Evolutionary conservation across 192 early-diverging fungal genomes (phyloP).

Genomic region (Mortierella antarctica): DNA sequence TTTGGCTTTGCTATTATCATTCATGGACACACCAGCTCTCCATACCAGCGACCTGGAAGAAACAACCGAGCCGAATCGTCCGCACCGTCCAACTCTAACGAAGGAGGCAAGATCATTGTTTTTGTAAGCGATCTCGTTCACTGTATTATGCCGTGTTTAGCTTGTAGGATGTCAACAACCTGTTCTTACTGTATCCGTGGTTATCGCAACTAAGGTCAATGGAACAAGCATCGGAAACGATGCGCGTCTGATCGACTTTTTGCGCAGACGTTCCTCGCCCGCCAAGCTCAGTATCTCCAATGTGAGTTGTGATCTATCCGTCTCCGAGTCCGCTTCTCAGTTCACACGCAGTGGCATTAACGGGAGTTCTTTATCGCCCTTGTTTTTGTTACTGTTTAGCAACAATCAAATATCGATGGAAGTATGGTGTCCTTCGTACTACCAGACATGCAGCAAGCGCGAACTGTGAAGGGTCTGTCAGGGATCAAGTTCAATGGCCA

Average conservation of each 20-base stretch:
- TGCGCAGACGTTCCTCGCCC: too few species aligned
- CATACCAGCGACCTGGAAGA: slow-evolving; percentile 20
- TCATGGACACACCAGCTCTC: not conserved
- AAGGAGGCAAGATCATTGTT: slow-evolving; percentile 3
- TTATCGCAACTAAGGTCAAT: too few species aligned
- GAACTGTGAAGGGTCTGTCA: not conserved
- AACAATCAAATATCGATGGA: slow-evolving; percentile 2
- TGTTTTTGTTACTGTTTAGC: not conserved
- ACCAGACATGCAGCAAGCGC: slow-evolving; percentile 1
- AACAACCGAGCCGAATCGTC: not conserved
- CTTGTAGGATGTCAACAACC: too few species aligned
- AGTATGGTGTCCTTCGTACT: not conserved
- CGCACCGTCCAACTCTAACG: not conserved
- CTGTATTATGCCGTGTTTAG: too few species aligned
- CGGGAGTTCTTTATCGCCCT: too few species aligned
- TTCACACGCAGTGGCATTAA: too few species aligned
- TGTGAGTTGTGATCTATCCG: too few species aligned
- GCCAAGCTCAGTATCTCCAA: too few species aligned
- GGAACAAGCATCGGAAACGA: too few species aligned
- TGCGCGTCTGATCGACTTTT: too few species aligned
- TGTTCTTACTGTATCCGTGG: too few species aligned
- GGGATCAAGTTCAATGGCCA: slow-evolving; percentile 5
- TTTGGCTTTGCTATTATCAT: not conserved
- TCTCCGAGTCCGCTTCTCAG: too few species aligned
- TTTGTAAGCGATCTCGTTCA: slow-evolving; percentile 14